phyloP scores from a whole-genome alignment of 179 eudicot genomes.

The Silene coronaria region DNA sequence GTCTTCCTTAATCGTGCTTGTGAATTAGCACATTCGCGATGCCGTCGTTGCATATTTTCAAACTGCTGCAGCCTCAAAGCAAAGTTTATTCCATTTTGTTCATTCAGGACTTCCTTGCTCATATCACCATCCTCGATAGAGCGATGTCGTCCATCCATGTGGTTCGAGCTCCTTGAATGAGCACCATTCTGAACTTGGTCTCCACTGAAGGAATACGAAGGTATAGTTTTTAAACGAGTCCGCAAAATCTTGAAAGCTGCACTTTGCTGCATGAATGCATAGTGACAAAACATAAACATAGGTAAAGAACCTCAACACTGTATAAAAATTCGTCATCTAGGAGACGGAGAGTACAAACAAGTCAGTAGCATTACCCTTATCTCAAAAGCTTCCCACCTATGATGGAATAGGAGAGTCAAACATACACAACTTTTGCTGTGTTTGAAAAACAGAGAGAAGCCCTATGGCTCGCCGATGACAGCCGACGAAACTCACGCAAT shows the following conservation, averaged over 20 bases:
- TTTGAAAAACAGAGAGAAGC: neutral
- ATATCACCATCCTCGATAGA: slow-evolving; percentile 47
- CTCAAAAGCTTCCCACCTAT: neutral
- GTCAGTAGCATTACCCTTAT: neutral
- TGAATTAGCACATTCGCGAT: slow-evolving; percentile 48
- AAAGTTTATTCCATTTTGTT: slow-evolving; percentile 71
- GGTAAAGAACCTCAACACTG: neutral
- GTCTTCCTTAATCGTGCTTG: slow-evolving; percentile 33
- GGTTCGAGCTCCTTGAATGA: slow-evolving; percentile 26
- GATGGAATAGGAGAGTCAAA: neutral
- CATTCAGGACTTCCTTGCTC: slow-evolving; percentile 34
- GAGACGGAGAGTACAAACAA: neutral
- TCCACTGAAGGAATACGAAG: slow-evolving; percentile 62
- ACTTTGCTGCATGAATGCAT: slow-evolving; percentile 70
- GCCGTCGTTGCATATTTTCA: slow-evolving; percentile 62
- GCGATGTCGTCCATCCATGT: slow-evolving; percentile 24
- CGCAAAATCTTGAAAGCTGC: slow-evolving; percentile 87
- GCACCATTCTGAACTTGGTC: slow-evolving; percentile 43
- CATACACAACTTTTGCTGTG: neutral
- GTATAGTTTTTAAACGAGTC: slow-evolving; percentile 89
- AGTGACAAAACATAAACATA: slow-evolving; percentile 2
- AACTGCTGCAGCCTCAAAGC: slow-evolving; percentile 64
- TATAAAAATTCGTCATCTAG: neutral
- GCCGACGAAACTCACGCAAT: neutral
- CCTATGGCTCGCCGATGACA: neutral